Conservation (phyloP, 2,329 filamentous ascomycete genomes). For the Nigrospora osmanthi region DNA sequence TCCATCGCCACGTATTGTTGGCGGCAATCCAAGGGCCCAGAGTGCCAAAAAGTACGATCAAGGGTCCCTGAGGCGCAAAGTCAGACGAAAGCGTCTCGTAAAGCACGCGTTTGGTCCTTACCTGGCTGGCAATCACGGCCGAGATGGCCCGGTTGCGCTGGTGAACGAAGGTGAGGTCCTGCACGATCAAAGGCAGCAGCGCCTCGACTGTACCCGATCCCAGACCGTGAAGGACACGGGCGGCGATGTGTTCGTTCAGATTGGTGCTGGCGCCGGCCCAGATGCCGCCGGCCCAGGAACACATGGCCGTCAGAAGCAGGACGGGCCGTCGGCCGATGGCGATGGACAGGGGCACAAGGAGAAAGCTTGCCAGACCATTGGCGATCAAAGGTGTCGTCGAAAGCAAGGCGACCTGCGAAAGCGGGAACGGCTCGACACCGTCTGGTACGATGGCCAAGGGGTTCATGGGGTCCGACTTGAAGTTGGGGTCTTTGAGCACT, state of each 20-base stretch:
- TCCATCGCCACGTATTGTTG: constrained; percentile 22
- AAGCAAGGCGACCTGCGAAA: constrained; percentile 21
- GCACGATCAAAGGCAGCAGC: constrained; percentile 27
- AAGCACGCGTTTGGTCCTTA: neutral
- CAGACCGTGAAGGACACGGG: constrained; percentile 24
- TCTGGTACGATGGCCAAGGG: constrained; percentile 19
- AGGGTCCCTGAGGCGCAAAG: neutral
- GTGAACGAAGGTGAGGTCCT: constrained; percentile 30
- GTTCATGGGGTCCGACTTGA: constrained; percentile 13
- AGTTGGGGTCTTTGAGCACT: constrained; percentile 16
- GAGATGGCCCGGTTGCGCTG: constrained; percentile 26
- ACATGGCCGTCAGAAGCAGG: constrained; percentile 21
- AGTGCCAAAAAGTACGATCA: neutral
- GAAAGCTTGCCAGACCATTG: constrained; percentile 24
- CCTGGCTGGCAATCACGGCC: constrained; percentile 19
- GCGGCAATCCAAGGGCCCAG: constrained; percentile 18
- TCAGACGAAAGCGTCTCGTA: neutral
- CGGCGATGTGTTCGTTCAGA: constrained; percentile 21
- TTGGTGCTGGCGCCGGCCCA: constrained; percentile 24
- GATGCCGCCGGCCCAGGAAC: constrained; percentile 26
- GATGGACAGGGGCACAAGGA: constrained; percentile 29
- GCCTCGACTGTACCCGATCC: constrained; percentile 27
- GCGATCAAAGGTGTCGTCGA: constrained; percentile 25
- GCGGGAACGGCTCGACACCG: constrained; percentile 17
- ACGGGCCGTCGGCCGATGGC: constrained; percentile 27